These are phyloP conservation scores for Tetraselmis striata DNA, from an alignment of 139 green algal species.

Conservation along the genomic window DNA sequence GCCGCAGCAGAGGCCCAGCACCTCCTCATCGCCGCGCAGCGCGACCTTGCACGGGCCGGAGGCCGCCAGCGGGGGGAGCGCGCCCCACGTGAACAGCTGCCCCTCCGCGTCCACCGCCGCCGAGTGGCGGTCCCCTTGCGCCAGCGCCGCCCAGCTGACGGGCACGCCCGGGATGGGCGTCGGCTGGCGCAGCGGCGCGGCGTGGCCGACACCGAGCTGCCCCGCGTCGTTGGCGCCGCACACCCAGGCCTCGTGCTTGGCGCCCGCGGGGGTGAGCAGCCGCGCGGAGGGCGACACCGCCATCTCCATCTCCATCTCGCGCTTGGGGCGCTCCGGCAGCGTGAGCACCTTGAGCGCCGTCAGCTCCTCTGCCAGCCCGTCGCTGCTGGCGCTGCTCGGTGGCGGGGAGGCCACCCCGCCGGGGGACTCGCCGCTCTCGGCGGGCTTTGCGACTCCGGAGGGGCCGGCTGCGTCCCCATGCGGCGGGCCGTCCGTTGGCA, in stretches of 20 bases:
- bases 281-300: not conserved
- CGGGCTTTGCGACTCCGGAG: not conserved
- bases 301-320: not conserved
- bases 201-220: not conserved
- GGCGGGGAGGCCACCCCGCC: not conserved
- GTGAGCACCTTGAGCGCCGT: not conserved
- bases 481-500: too few species aligned
- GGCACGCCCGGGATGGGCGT: not conserved
- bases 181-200: too few species aligned
- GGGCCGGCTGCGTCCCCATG: too few species aligned
- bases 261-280: not conserved
- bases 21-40: constrained; percentile 12
- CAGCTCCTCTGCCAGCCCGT: not conserved
- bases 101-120: constrained; percentile 3
- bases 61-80: not conserved
- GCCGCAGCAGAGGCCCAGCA: constrained; percentile 34
- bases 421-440: not conserved
- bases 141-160: constrained; percentile 4
- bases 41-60: not conserved
- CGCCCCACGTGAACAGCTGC: constrained; percentile 8
- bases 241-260: not conserved
- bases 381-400: not conserved
- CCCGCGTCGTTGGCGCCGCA: not conserved
- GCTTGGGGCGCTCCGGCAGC: not conserved
- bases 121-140: constrained; percentile 1